Evolutionary conservation across 352 stramenopile species (phyloP).

Genomic region (Pythium guiyangense): DNA sequence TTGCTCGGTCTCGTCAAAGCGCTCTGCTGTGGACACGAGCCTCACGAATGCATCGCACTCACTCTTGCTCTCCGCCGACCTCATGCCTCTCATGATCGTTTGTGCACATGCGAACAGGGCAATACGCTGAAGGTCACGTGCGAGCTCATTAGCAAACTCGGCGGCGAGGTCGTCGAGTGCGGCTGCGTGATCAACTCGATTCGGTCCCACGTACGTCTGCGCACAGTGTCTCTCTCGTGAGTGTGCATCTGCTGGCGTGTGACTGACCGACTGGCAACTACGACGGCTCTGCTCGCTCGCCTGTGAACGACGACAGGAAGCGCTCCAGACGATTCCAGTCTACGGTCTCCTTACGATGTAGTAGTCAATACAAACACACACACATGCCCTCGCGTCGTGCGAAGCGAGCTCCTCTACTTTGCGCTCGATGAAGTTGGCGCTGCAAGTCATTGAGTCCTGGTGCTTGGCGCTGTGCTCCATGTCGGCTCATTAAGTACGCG

Average conservation of each 20-base stretch:
- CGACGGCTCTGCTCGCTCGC: too few relatives aligned
- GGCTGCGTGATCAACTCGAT: slow-evolving; percentile 74
- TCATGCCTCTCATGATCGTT: too few relatives aligned
- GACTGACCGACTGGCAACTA: neutral
- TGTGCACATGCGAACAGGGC: slow-evolving; percentile 23
- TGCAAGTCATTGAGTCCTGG: too few relatives aligned
- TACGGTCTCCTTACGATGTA: slow-evolving; percentile 53
- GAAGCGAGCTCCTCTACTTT: too few relatives aligned
- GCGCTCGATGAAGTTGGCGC: too few relatives aligned
- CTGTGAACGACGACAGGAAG: slow-evolving; percentile 19
- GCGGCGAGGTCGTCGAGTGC: slow-evolving; percentile 71
- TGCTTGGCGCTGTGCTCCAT: too few relatives aligned
- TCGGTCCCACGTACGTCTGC: slow-evolving; percentile 28
- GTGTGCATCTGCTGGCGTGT: neutral
- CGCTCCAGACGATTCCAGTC: slow-evolving; percentile 40
- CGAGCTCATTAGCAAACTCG: slow-evolving; percentile 67
- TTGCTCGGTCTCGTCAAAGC: too few relatives aligned
- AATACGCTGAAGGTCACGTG: slow-evolving; percentile 80
- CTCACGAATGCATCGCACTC: too few relatives aligned
- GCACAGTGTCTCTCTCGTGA: neutral
- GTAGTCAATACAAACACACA: neutral
- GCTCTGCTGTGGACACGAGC: too few relatives aligned
- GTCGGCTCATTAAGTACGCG: too few relatives aligned
- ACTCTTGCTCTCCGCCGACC: too few relatives aligned
- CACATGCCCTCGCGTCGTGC: neutral